Conservation (phyloP, 805 yeast genomes). For the Suhomyces prunicola region DNA sequence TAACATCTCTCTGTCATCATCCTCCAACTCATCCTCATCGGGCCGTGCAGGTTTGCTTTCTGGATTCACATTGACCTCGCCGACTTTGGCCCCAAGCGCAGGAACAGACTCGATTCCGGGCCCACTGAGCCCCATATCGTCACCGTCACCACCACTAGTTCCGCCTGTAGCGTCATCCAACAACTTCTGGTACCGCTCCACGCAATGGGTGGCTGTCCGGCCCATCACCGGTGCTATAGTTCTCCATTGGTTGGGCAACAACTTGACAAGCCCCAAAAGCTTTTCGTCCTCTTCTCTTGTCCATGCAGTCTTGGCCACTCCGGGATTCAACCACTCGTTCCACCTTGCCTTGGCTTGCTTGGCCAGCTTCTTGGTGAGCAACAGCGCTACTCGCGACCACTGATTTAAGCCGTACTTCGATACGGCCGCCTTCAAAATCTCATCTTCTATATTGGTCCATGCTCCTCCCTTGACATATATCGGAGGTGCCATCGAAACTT, state of each 20-base stretch:
- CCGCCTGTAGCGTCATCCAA: conserved; percentile 46
- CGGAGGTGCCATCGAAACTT: conserved; percentile 37
- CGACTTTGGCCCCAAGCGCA: conserved; percentile 42
- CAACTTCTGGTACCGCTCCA: conserved; percentile 76
- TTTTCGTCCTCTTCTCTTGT: conserved; percentile 71
- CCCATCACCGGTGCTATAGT: conserved; percentile 79
- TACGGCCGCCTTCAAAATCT: conserved; percentile 84
- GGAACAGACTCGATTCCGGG: conserved; percentile 52
- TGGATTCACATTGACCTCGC: conserved; percentile 65
- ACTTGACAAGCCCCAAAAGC: conserved; percentile 60
- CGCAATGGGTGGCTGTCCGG: conserved; percentile 82
- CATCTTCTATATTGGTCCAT: conserved; percentile 87
- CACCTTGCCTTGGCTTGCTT: conserved; percentile 91
- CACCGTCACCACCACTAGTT: conserved; percentile 19
- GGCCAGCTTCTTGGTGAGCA: conserved; percentile 81
- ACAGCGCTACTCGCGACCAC: conserved; percentile 90
- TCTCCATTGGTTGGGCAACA: conserved; percentile 92
- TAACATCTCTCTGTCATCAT: conserved; percentile 87
- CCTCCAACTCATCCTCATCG: conserved; percentile 75
- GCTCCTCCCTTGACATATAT: conserved; percentile 82
- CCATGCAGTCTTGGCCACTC: conserved; percentile 65
- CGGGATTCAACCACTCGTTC: conserved; percentile 84
- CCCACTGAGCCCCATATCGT: conserved; percentile 44
- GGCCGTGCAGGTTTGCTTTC: conserved; percentile 82
- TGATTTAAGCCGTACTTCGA: conserved; percentile 91